These are phyloP conservation scores for Quercus variabilis DNA, from an alignment of 306 rosid genomes.

Conservation along the genomic window DNA sequence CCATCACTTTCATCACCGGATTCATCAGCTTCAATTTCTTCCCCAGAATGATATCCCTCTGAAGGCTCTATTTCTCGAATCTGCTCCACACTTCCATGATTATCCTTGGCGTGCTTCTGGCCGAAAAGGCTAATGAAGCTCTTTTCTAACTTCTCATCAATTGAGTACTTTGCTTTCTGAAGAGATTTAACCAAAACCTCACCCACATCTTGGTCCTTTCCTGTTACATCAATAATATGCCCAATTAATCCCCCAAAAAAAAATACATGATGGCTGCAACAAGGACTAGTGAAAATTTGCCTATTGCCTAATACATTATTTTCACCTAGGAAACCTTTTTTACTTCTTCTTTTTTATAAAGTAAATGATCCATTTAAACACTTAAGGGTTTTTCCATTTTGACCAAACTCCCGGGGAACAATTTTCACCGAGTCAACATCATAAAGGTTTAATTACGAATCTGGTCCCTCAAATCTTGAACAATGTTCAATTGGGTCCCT, in stretches of 20 bases:
- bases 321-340: background rate
- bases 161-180: conserved; percentile 70
- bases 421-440: background rate
- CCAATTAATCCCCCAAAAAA: conserved; percentile 5
- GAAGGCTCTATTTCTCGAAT: conserved; percentile 23
- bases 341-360: no score
- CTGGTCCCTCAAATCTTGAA: no score
- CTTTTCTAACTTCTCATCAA: conserved; percentile 78
- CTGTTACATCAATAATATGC: conserved; percentile 38
- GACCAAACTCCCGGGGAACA: no score
- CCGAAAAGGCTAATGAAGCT: conserved; percentile 57
- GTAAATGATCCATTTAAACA: no score
- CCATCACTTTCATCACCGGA: conserved; percentile 34
- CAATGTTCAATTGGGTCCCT: no score
- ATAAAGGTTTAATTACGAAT: background rate
- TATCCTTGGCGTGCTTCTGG: conserved; percentile 35
- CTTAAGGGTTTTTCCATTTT: no score
- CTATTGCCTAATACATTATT: background rate
- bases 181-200: conserved; percentile 77
- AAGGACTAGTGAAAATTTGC: background rate
- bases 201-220: conserved; percentile 69
- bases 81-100: conserved; percentile 29
- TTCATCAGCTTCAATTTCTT: conserved; percentile 25
- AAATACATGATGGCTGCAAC: background rate
- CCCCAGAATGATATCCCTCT: conserved; percentile 28